A percentile compares a stretch with the other conserved stretches of the same genome.
Conservation (phyloP, 2,329 filamentous ascomycete species). For the Metarhizium brunneum region DNA sequence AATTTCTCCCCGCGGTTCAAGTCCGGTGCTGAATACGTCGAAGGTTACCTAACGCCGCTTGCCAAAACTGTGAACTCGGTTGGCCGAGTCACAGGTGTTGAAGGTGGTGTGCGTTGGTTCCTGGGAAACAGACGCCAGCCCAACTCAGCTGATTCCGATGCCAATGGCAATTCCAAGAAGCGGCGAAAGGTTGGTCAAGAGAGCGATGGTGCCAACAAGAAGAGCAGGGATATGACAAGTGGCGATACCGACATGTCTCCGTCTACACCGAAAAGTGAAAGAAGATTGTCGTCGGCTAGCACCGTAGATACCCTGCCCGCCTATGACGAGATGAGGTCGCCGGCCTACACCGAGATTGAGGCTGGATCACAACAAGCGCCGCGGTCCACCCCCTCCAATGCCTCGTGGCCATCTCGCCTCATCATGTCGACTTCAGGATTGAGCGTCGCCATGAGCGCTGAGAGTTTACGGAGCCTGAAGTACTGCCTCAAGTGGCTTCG, state of each 20-base stretch:
- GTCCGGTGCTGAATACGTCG: slow-evolving; percentile 83
- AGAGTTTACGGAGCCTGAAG: slow-evolving; percentile 74
- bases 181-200: slow-evolving; percentile 45
- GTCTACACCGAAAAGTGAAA: slow-evolving; percentile 23
- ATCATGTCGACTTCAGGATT: slow-evolving; percentile 87
- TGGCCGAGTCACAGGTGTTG: slow-evolving; percentile 76
- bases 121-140: slow-evolving; percentile 50
- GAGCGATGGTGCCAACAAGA: slow-evolving; percentile 17
- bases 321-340: slow-evolving; percentile 71
- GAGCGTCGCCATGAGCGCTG: slow-evolving; percentile 83
- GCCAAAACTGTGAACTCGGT: slow-evolving; percentile 81
- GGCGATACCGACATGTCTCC: slow-evolving; percentile 16
- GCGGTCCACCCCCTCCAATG: slow-evolving; percentile 19
- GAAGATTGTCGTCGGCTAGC: slow-evolving; percentile 55
- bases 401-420: slow-evolving; percentile 68
- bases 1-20: slow-evolving; percentile 84
- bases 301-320: slow-evolving; percentile 70
- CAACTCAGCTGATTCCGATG: slow-evolving; percentile 37
- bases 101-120: slow-evolving; percentile 79
- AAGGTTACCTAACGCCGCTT: slow-evolving; percentile 77
- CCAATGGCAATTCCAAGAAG: slow-evolving; percentile 41
- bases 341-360: slow-evolving; percentile 58
- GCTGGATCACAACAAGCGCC: slow-evolving; percentile 21
- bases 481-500: slow-evolving; percentile 75
- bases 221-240: slow-evolving; percentile 1